Conservation (phyloP, 495 filamentous ascomycete genomes). For the Pyronema omphalodes region DNA sequence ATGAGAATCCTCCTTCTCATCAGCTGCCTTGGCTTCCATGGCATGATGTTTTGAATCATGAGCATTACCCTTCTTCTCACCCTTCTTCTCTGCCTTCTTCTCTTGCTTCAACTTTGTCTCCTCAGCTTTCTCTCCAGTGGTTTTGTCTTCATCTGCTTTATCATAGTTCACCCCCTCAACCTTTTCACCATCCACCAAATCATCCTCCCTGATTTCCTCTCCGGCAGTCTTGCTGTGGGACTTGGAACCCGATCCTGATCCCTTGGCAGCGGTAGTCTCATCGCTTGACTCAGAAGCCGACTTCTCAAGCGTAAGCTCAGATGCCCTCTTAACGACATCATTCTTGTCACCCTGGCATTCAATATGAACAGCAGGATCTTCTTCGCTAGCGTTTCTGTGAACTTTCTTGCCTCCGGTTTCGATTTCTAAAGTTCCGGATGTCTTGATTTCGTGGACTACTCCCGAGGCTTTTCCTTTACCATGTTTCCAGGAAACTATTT, state of each 20-base stretch:
- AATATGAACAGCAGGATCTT: conserved; percentile 40
- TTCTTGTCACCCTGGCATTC: conserved; percentile 33
- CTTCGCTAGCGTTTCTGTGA: conserved; percentile 37
- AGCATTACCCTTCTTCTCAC: conserved; percentile 27
- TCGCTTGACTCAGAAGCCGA: not conserved
- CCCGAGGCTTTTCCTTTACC: conserved; percentile 33
- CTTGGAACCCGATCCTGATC: not conserved
- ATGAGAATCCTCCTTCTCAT: not conserved
- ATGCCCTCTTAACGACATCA: conserved; percentile 43
- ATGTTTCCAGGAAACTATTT: conserved; percentile 42
- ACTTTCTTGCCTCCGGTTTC: conserved; percentile 44
- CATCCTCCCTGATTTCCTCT: conserved; percentile 16
- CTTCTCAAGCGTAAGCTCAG: conserved; percentile 29
- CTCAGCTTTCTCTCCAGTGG: conserved; percentile 22
- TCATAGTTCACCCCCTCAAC: conserved; percentile 12
- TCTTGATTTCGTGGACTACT: conserved; percentile 38
- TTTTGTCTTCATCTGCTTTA: conserved; percentile 6
- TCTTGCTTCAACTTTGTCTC: conserved; percentile 22
- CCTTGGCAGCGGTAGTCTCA: not conserved
- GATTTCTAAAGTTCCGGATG: conserved; percentile 38
- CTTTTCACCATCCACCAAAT: conserved; percentile 15
- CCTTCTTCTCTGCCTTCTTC: conserved; percentile 25
- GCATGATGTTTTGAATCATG: conserved; percentile 5
- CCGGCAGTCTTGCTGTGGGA: conserved; percentile 21
- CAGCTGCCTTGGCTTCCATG: not conserved